Evolutionary conservation across 2,329 filamentous ascomycete genomes (phyloP).

Genomic region (Tolypocladium cylindrosporum): DNA sequence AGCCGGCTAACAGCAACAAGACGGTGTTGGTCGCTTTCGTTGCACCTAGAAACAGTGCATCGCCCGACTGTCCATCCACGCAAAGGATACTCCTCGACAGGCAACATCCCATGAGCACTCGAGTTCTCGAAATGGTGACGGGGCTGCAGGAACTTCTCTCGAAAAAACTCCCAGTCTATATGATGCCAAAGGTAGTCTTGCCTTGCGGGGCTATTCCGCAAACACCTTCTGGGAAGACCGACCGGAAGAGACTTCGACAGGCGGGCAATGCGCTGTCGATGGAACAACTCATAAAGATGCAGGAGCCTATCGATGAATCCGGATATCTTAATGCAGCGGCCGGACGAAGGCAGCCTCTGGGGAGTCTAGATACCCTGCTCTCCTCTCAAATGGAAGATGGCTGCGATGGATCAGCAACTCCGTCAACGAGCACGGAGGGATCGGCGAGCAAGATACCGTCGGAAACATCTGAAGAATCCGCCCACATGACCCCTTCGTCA

Average conservation of each 20-base stretch:
- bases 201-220: not conserved
- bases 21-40: not conserved
- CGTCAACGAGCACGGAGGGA: not conserved
- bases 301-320: not conserved
- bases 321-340: not conserved
- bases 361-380: not conserved
- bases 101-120: not conserved
- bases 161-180: not conserved
- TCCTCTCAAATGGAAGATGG: not conserved
- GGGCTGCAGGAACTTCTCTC: not conserved
- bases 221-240: slow-evolving; percentile 1
- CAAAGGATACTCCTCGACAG: not conserved
- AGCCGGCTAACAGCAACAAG: not conserved
- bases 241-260: not conserved
- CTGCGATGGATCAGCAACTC: not conserved
- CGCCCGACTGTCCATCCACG: not conserved
- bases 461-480: not conserved
- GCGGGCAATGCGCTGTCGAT: not conserved
- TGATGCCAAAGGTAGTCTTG: not conserved
- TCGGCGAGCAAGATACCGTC: not conserved
- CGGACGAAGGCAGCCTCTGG: not conserved
- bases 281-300: not conserved
- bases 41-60: not conserved
- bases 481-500: not conserved
- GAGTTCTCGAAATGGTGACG: not conserved